phyloP scores from a whole-genome alignment of 2,329 filamentous ascomycete species.

The Aspergillus flavus region DNA sequence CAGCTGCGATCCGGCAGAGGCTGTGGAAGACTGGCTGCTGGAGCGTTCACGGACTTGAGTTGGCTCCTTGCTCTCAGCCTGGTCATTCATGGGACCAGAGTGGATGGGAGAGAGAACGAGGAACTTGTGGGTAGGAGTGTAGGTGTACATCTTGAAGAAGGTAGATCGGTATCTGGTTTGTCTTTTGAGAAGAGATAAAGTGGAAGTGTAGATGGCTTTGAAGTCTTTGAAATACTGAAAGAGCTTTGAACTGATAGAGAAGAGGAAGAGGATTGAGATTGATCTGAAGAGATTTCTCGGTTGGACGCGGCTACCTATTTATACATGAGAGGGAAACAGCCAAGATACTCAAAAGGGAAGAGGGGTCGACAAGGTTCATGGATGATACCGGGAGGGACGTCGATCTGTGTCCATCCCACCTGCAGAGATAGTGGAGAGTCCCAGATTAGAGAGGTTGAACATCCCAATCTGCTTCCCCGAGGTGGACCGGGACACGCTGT shows the following conservation, averaged over 20 bases:
- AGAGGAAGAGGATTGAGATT: constrained; percentile 8
- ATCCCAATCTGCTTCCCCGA: neutral
- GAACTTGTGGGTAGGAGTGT: constrained; percentile 33
- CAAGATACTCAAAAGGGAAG: constrained; percentile 21
- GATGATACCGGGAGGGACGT: constrained; percentile 25
- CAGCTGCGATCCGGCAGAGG: constrained; percentile 9
- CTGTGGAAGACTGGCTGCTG: constrained; percentile 31
- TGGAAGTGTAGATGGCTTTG: constrained; percentile 1
- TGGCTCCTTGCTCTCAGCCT: constrained; percentile 13
- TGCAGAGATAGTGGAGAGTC: constrained; percentile 21
- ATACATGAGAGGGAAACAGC: constrained; percentile 25
- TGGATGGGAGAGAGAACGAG: constrained; percentile 36
- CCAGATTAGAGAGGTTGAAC: neutral
- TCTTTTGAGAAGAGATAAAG: constrained; percentile 3
- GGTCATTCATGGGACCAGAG: constrained; percentile 29
- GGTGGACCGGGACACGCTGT: constrained; percentile 11
- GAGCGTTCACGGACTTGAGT: constrained; percentile 26
- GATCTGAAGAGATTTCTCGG: constrained; percentile 9
- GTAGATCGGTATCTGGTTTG: neutral
- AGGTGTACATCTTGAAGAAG: constrained; percentile 32
- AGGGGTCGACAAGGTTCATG: constrained; percentile 29
- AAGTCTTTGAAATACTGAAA: neutral
- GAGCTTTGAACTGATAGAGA: neutral
- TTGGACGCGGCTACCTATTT: constrained; percentile 28
- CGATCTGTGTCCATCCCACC: constrained; percentile 29